Conservation (phyloP, 2,329 filamentous ascomycete genomes). For the Aschersonia sp. region DNA sequence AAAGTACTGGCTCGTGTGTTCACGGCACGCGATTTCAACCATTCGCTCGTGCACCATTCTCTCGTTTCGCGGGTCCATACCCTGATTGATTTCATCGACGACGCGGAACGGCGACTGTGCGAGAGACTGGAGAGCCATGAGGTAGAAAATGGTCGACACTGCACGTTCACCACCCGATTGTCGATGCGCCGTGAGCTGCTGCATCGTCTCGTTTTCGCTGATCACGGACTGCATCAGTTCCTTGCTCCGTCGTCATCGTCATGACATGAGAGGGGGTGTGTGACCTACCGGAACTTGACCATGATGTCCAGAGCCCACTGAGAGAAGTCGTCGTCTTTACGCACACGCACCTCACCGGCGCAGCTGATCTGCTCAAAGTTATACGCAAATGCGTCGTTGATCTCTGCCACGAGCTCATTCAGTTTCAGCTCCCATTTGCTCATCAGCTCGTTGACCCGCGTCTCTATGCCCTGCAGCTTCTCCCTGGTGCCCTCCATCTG, state of each 20-base stretch:
- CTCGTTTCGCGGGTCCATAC: conserved; percentile 98
- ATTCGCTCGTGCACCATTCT: conserved; percentile 96
- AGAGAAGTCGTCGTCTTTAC: conserved; percentile 89
- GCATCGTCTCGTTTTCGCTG: conserved; percentile 68
- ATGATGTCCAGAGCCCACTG: conserved; percentile 88
- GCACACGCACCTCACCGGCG: conserved; percentile 74
- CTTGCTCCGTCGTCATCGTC: not conserved
- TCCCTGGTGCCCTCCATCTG: conserved; percentile 39
- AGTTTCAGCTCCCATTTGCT: conserved; percentile 71
- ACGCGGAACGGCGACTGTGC: conserved; percentile 93
- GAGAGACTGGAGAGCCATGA: conserved; percentile 92
- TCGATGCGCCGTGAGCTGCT: conserved; percentile 76
- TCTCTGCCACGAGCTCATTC: conserved; percentile 62
- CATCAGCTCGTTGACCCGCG: conserved; percentile 51
- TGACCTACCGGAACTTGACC: conserved; percentile 75
- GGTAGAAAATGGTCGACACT: conserved; percentile 95
- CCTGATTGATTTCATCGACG: conserved; percentile 98
- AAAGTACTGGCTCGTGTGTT: conserved; percentile 78
- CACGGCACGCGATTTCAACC: conserved; percentile 89
- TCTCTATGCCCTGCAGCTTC: conserved; percentile 39
- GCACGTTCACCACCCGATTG: conserved; percentile 94
- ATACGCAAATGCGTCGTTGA: conserved; percentile 81
- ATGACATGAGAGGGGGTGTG: not conserved
- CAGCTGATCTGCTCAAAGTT: conserved; percentile 93
- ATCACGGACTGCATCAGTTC: not conserved